Conservation (phyloP, 768 basidiomycete genomes). For the Candolleomyces aberdarensis region DNA sequence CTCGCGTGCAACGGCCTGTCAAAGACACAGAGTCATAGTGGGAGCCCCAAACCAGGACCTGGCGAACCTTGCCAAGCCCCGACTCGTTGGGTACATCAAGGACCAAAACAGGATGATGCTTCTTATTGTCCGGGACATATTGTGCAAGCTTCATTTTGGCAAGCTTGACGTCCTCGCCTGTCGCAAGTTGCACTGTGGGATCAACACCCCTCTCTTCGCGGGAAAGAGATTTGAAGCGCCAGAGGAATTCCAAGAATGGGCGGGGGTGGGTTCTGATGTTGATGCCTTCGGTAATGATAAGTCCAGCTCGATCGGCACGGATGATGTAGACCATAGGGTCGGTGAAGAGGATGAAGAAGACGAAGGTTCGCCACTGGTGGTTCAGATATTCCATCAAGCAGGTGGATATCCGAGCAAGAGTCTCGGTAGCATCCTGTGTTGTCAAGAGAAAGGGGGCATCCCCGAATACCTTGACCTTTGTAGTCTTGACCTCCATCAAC, state of each 20-base stretch:
- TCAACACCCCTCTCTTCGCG: conserved; percentile 23
- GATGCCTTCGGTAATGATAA: conserved; percentile 26
- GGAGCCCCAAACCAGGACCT: conserved; percentile 13
- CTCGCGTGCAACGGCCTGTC: conserved; percentile 20
- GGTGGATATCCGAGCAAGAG: conserved; percentile 20
- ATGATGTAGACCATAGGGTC: conserved; percentile 24
- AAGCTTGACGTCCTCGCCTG: conserved; percentile 2
- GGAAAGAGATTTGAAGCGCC: conserved; percentile 19
- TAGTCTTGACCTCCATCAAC: too few species aligned
- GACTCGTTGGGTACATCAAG: conserved; percentile 10
- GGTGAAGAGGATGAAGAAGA: conserved; percentile 24
- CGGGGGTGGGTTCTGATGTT: conserved; percentile 15
- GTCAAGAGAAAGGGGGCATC: too few species aligned
- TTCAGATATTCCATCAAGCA: conserved; percentile 17
- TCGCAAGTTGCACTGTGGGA: conserved; percentile 17
- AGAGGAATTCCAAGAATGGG: conserved; percentile 25
- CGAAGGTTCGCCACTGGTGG: conserved; percentile 25
- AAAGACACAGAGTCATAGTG: conserved; percentile 15
- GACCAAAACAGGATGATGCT: conserved; percentile 9
- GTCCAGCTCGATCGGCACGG: conserved; percentile 30
- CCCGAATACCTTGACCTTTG: too few species aligned
- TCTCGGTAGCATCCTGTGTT: neutral
- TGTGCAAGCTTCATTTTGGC: conserved; percentile 7
- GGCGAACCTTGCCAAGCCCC: neutral
- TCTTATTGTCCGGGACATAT: neutral